phyloP scores from a whole-genome alignment of 169 alveolate genomes.

The Theileria equi region DNA sequence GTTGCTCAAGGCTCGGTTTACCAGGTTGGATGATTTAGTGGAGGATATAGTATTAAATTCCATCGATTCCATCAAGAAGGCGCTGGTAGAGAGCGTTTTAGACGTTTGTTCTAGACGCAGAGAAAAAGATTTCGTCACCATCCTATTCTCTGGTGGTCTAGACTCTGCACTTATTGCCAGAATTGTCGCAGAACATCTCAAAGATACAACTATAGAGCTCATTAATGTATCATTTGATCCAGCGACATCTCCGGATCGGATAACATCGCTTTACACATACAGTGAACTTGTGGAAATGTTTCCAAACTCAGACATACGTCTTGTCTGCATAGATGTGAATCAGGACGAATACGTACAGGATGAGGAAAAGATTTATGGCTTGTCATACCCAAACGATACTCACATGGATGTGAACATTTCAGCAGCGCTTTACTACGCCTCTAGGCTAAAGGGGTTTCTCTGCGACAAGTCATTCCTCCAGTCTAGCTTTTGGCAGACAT shows the following conservation, averaged over 20 bases:
- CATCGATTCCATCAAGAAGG: constrained; percentile 8
- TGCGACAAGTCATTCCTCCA: constrained; percentile 28
- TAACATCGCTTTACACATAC: constrained; percentile 65
- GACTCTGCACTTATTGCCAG: constrained; percentile 67
- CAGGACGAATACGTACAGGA: constrained; percentile 48
- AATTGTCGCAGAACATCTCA: constrained; percentile 41
- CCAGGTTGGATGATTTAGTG: background rate
- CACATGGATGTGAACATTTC: constrained; percentile 73
- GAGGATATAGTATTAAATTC: background rate
- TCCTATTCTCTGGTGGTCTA: constrained; percentile 72
- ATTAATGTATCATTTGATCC: constrained; percentile 65
- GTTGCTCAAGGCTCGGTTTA: background rate
- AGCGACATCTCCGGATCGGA: constrained; percentile 65
- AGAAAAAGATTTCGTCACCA: constrained; percentile 19
- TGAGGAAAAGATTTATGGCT: constrained; percentile 46
- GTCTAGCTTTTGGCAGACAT: constrained; percentile 49
- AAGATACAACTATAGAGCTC: constrained; percentile 49
- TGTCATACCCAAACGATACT: constrained; percentile 62
- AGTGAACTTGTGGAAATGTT: constrained; percentile 54
- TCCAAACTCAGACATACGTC: constrained; percentile 60
- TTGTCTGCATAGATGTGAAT: constrained; percentile 63
- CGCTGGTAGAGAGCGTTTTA: constrained; percentile 9
- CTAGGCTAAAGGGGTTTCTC: constrained; percentile 52
- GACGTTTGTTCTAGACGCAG: constrained; percentile 1
- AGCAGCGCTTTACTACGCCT: constrained; percentile 70